Evolutionary conservation across 2,329 filamentous ascomycete genomes (phyloP).

Genomic region (Arthrinium puccinioides): DNA sequence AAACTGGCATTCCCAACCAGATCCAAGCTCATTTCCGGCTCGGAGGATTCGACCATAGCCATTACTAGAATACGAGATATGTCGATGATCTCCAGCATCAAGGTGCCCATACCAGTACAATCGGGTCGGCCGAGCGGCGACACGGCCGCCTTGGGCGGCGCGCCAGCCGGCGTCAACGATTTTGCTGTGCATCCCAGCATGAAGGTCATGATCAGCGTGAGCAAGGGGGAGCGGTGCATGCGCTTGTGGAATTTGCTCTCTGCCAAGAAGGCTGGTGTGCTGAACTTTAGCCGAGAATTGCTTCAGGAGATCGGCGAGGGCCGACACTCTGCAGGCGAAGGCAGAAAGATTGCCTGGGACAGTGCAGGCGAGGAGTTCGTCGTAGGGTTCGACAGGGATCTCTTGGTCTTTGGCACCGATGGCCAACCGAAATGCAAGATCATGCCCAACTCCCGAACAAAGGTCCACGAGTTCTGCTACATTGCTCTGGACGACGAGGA

Average conservation of each 20-base stretch:
- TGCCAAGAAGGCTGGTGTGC: conserved; percentile 86
- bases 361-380: conserved; percentile 70
- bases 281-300: conserved; percentile 73
- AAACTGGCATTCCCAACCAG: conserved; percentile 75
- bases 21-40: conserved; percentile 78
- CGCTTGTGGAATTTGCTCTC: conserved; percentile 94
- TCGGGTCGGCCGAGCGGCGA: conserved; percentile 80
- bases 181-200: conserved; percentile 94
- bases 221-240: conserved; percentile 85
- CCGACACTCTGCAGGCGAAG: conserved; percentile 73
- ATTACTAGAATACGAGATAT: conserved; percentile 85
- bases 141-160: conserved; percentile 73
- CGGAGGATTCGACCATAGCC: conserved; percentile 86
- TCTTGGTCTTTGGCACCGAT: conserved; percentile 81
- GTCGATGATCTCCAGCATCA: conserved; percentile 80
- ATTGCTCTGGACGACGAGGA: conserved; percentile 47
- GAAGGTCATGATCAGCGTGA: conserved; percentile 92
- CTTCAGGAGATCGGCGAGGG: conserved; percentile 71
- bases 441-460: conserved; percentile 60
- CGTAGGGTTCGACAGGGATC: conserved; percentile 80
- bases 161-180: conserved; percentile 85
- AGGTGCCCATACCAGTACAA: conserved; percentile 76
- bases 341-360: conserved; percentile 75
- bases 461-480: conserved; percentile 78
- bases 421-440: conserved; percentile 73